These are phyloP conservation scores for Sergeia podlipaevii DNA, from an alignment of 208 protist species.

Conservation along the genomic window DNA sequence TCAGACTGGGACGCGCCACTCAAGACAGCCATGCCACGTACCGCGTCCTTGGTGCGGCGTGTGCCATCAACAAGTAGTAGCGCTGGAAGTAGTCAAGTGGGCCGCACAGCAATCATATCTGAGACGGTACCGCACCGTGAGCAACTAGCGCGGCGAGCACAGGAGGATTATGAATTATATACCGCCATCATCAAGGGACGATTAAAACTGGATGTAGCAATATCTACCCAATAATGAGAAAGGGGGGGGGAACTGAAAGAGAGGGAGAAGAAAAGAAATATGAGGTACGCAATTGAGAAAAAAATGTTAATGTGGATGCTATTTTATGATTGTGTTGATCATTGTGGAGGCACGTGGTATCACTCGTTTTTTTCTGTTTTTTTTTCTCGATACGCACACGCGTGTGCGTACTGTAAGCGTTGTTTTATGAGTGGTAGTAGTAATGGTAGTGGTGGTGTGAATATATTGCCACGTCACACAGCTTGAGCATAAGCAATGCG, in stretches of 20 bases:
- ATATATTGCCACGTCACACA: too few relatives aligned
- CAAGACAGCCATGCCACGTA: too few relatives aligned
- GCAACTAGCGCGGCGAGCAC: conserved; percentile 65
- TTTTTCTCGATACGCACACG: conserved; percentile 3
- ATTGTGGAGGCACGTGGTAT: background rate
- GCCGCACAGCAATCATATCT: conserved; percentile 30
- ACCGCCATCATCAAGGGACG: conserved; percentile 30
- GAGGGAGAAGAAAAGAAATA: background rate
- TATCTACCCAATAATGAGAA: too few relatives aligned
- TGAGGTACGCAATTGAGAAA: background rate
- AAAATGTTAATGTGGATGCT: background rate
- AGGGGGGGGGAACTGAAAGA: too few relatives aligned
- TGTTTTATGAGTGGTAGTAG: background rate
- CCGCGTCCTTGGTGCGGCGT: too few relatives aligned
- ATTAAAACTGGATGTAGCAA: background rate
- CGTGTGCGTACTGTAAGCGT: background rate
- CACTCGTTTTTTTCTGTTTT: conserved; percentile 8
- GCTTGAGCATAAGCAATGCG: too few relatives aligned
- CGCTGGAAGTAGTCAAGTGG: background rate
- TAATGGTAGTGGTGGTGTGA: too few relatives aligned
- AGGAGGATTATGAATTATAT: conserved; percentile 75
- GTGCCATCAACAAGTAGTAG: background rate
- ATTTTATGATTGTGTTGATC: conserved; percentile 3
- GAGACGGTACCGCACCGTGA: conserved; percentile 27
- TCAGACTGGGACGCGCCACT: too few relatives aligned